Percentiles rank a stretch among this genome's conserved stretches.
Conservation (phyloP, 805 yeast genomes). For the Vanderwaltozyma polyspora region DNA sequence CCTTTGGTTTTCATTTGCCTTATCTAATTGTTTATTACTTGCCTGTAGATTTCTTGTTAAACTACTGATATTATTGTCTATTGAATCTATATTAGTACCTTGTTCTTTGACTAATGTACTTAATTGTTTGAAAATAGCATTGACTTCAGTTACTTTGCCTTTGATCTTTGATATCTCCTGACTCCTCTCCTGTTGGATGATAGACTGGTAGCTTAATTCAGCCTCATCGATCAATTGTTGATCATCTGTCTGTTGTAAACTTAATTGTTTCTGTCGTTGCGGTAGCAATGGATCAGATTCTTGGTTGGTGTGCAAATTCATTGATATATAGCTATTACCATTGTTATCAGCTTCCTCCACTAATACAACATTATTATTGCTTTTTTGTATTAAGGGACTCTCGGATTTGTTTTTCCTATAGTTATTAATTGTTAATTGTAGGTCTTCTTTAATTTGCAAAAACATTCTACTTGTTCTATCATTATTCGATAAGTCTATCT, state of each 20-base stretch:
- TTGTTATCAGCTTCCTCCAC: background rate
- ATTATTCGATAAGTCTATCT: too few species aligned
- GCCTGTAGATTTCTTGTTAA: slow-evolving; percentile 53
- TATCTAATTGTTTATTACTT: slow-evolving; percentile 58
- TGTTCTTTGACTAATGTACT: slow-evolving; percentile 73
- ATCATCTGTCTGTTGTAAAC: slow-evolving; percentile 23
- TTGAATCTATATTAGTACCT: slow-evolving; percentile 72
- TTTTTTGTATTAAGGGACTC: background rate
- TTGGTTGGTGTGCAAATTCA: slow-evolving; percentile 3
- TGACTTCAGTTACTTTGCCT: slow-evolving; percentile 73
- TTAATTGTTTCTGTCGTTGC: slow-evolving; percentile 23
- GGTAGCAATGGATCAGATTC: slow-evolving; percentile 9
- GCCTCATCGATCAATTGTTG: slow-evolving; percentile 32
- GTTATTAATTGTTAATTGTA: slow-evolving; percentile 25
- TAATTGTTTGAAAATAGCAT: slow-evolving; percentile 72
- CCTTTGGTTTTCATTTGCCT: slow-evolving; percentile 68
- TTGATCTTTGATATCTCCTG: slow-evolving; percentile 61
- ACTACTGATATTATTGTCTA: slow-evolving; percentile 66
- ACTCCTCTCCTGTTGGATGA: slow-evolving; percentile 61
- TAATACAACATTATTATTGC: background rate
- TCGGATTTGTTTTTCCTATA: slow-evolving; percentile 14
- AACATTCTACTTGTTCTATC: too few species aligned
- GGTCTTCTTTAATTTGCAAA: background rate
- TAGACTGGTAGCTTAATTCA: slow-evolving; percentile 51
- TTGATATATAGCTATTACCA: slow-evolving; percentile 12